Evolutionary conservation across 805 yeast genomes (phyloP).

Genomic region (Candida sanyiensis): DNA sequence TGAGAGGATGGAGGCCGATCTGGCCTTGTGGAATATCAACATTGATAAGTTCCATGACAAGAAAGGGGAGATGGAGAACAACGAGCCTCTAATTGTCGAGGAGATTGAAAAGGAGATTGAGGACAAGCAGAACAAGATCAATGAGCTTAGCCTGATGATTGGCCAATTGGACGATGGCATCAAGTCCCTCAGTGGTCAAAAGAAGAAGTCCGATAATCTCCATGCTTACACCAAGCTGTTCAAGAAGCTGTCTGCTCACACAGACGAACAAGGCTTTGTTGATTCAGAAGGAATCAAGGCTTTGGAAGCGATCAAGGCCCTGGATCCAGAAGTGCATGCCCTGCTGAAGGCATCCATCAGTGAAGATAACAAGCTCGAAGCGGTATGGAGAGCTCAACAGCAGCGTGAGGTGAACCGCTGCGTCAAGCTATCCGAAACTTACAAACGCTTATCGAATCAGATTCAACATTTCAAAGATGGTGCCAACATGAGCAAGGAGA

Average conservation of each 20-base stretch:
- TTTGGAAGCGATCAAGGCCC: slow-evolving; percentile 18
- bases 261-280: slow-evolving; percentile 20
- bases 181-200: slow-evolving; percentile 10
- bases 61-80: slow-evolving; percentile 11
- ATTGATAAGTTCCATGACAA: slow-evolving; percentile 24
- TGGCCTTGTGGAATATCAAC: slow-evolving; percentile 30
- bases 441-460: slow-evolving; percentile 8
- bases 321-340: slow-evolving; percentile 10
- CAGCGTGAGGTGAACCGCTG: slow-evolving; percentile 31
- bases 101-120: slow-evolving; percentile 18
- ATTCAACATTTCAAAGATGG: slow-evolving; percentile 14
- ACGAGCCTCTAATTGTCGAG: slow-evolving; percentile 16
- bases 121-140: slow-evolving; percentile 9
- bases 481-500: slow-evolving; percentile 1
- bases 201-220: slow-evolving; percentile 19
- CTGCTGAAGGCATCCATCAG: slow-evolving; percentile 26
- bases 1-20: slow-evolving; percentile 30
- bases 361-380: slow-evolving; percentile 31
- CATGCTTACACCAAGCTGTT: slow-evolving; percentile 16
- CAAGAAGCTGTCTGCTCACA: slow-evolving; percentile 14
- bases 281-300: slow-evolving; percentile 21
- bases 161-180: slow-evolving; percentile 18
- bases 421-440: slow-evolving; percentile 22
- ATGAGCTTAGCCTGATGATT: slow-evolving; percentile 11
- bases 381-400: slow-evolving; percentile 36